Evolutionary conservation across 1,284 basidiomycete genomes (phyloP).

Genomic region (Vanrija sp.): DNA sequence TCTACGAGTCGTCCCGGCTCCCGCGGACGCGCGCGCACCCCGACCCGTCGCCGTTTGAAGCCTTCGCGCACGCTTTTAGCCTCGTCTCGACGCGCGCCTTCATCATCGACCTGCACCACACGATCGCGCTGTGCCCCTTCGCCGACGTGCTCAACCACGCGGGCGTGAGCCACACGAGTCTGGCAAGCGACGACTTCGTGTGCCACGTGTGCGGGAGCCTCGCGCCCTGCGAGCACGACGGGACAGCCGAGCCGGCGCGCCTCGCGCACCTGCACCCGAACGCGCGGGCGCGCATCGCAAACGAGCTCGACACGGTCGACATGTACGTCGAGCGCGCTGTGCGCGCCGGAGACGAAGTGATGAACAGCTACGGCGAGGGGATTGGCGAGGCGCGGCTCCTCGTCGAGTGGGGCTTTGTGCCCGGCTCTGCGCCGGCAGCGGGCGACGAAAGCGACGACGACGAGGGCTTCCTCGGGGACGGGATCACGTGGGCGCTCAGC

Average conservation of each 20-base stretch:
- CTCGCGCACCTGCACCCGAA: slow-evolving; percentile 25
- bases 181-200: slow-evolving; percentile 74
- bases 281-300: slow-evolving; percentile 9
- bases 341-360: slow-evolving; percentile 60
- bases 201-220: slow-evolving; percentile 75
- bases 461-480: slow-evolving; percentile 26
- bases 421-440: slow-evolving; percentile 20
- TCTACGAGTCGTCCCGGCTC: slow-evolving; percentile 28
- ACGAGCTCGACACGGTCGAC: slow-evolving; percentile 36
- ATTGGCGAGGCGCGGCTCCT: slow-evolving; percentile 68
- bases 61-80: slow-evolving; percentile 67
- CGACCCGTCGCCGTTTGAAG: slow-evolving; percentile 48
- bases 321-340: slow-evolving; percentile 37
- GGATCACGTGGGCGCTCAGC: slow-evolving; percentile 26
- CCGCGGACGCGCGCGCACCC: slow-evolving; percentile 25
- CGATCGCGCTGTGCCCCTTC: slow-evolving; percentile 79
- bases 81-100: slow-evolving; percentile 84
- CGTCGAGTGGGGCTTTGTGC: slow-evolving; percentile 66
- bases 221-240: slow-evolving; percentile 68
- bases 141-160: slow-evolving; percentile 86
- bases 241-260: slow-evolving; percentile 12
- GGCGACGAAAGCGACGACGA: slow-evolving; percentile 3
- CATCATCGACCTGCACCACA: slow-evolving; percentile 78
- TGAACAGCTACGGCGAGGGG: slow-evolving; percentile 75
- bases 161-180: slow-evolving; percentile 21